Conservation (phyloP, 371 early-diverging fungal genomes). For the Blastocladiella emersonii region DNA sequence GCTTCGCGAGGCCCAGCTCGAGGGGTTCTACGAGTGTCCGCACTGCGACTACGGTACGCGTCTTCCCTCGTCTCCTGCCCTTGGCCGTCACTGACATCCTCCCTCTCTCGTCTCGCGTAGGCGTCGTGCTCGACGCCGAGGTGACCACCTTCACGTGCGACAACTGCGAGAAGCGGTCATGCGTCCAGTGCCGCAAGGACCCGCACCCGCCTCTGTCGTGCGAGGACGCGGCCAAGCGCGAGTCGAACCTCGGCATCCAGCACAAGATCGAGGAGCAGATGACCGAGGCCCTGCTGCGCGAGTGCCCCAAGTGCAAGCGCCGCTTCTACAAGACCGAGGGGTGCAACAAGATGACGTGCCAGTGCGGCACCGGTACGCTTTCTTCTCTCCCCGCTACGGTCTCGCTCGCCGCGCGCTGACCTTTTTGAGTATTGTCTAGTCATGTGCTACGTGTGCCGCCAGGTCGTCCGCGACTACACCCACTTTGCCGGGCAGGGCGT, state of each 20-base stretch:
- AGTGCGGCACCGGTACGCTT: constrained; percentile 10
- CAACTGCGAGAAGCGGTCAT: constrained; percentile 23
- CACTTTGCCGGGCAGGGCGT: constrained; percentile 21
- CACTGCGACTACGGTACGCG: constrained; percentile 26
- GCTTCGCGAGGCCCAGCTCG: constrained; percentile 20
- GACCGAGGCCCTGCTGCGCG: constrained; percentile 34
- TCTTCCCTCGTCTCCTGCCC: background rate
- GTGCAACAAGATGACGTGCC: constrained; percentile 36
- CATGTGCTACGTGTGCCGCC: constrained; percentile 34
- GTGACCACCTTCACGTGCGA: constrained; percentile 27
- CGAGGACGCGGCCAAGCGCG: constrained; percentile 19
- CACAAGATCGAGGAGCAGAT: constrained; percentile 36
- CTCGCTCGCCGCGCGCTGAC: too few relatives aligned
- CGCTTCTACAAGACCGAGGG: constrained; percentile 20
- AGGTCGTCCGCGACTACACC: constrained; percentile 23
- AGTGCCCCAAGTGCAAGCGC: constrained; percentile 28
- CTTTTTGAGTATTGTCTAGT: constrained; percentile 7
- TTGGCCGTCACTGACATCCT: background rate
- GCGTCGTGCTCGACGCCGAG: constrained; percentile 21
- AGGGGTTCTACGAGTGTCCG: constrained; percentile 27
- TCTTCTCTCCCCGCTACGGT: background rate
- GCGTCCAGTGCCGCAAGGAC: constrained; percentile 22
- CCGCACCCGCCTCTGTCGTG: constrained; percentile 31
- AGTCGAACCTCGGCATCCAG: constrained; percentile 12
- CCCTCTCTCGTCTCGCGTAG: background rate